Base-by-base conservation (phyloP, 495 filamentous ascomycete species). In the Podospora appendiculata region DNA sequence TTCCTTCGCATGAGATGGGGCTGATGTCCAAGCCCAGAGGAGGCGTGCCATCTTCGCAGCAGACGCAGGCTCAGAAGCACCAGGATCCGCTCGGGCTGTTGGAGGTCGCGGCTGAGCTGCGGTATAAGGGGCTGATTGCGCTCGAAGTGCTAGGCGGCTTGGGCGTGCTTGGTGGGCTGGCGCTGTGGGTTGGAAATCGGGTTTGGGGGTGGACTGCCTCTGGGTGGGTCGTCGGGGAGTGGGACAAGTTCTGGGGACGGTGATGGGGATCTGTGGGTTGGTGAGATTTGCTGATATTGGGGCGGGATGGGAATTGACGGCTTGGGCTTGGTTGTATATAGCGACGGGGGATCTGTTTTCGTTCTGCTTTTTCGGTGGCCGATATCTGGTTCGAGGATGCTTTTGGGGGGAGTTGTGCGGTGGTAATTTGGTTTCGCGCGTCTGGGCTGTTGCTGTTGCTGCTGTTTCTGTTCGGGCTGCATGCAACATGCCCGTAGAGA, bases 131-230 rank as follows among this genome's bases (percentile, higher is more conserved):
- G 2, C 84, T 86, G 78, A 54, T 83, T 44, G 79, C 85, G 3
- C 66, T 94, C n/a, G 85, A 89, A 66, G 77, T 96, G 11, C 71
- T 92, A n/a, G 86, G 89, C 1, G 80, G 83, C 40, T 74, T 88
- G 44, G 84, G 89, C 0, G 71, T 92, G 14, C 65, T 93, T 11
- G 86, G 88, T 16, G 88, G 87, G 14, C 62, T 93, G 48, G 81
- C 83, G 13, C 71, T 88, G 40, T 89, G 83, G 84, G 50, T 69
- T n/a, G 67, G 64, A 14, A 65, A 58, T 47, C 58, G 70, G 25
- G 62, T 66, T 41, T 63, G 32, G 63, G 53, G 62, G 45, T 8
- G 61, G 16, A 58, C 59, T 50, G 54, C 39, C 2, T 32, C 40
- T 18, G 64, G 61, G 32, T 64, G 57, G 60, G 41, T 58, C n/a